These are phyloP conservation scores for Didymosphaeria variabile DNA, from an alignment of 2,329 filamentous ascomycete species.

Conservation along the genomic window DNA sequence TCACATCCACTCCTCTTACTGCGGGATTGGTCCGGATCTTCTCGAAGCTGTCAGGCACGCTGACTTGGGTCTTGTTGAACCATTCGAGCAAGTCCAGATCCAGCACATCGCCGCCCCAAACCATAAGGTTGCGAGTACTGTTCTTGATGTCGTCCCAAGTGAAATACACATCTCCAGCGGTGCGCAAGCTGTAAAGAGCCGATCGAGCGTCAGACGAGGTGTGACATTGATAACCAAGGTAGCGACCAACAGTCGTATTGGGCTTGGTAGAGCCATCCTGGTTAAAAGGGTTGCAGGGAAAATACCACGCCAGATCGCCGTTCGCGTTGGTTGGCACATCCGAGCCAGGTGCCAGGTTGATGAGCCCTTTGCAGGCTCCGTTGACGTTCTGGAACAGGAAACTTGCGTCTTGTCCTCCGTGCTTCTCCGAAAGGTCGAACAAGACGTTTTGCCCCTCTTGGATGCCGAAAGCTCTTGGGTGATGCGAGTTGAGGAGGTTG, in stretches of 20 bases:
- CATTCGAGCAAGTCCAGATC: slow-evolving; percentile 88
- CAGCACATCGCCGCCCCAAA: slow-evolving; percentile 93
- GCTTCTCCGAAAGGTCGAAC: slow-evolving; percentile 82
- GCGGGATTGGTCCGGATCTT: slow-evolving; percentile 75
- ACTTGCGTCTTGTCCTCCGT: slow-evolving; percentile 90
- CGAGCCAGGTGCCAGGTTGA: slow-evolving; percentile 74
- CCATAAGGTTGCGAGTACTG: slow-evolving; percentile 84
- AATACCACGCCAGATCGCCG: slow-evolving; percentile 89
- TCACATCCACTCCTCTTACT: slow-evolving; percentile 86
- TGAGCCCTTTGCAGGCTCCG: slow-evolving; percentile 91
- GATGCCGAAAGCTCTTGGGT: slow-evolving; percentile 83
- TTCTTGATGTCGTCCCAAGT: slow-evolving; percentile 96
- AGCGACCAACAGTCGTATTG: slow-evolving; percentile 78
- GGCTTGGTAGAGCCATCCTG: slow-evolving; percentile 87
- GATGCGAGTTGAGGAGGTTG: slow-evolving; percentile 77
- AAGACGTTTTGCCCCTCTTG: slow-evolving; percentile 79
- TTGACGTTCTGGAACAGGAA: slow-evolving; percentile 99
- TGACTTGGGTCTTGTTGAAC: slow-evolving; percentile 86
- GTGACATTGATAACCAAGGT: slow-evolving; percentile 88
- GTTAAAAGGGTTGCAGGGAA: slow-evolving; percentile 89
- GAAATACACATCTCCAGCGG: slow-evolving; percentile 89
- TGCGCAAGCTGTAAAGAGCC: slow-evolving; percentile 76
- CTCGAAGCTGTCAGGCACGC: slow-evolving; percentile 78
- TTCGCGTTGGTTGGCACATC: slow-evolving; percentile 79
- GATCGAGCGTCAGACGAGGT: slow-evolving; percentile 74